Percentiles rank a stretch among this genome's conserved stretches.
Conservation (phyloP, 352 stramenopile genomes). For the Phytophthora capsici region DNA sequence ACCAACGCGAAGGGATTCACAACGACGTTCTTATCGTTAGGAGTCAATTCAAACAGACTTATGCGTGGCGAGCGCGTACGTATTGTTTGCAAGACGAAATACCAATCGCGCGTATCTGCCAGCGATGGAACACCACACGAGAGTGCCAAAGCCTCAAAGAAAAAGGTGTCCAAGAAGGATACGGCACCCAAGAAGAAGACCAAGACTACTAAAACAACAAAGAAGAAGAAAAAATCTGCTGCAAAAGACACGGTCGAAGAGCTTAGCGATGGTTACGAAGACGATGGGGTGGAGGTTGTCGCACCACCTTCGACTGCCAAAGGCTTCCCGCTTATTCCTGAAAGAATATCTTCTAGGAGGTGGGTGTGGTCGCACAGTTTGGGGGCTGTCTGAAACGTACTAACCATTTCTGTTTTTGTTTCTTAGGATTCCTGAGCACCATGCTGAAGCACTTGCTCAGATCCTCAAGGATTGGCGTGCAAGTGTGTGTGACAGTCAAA, state of each 20-base stretch:
- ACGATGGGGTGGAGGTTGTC: constrained; percentile 65
- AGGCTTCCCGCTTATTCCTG: constrained; percentile 63
- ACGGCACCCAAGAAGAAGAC: constrained; percentile 41
- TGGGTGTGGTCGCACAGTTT: constrained; percentile 29
- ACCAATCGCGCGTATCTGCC: constrained; percentile 38
- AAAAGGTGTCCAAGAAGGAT: constrained; percentile 46
- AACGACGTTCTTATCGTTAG: constrained; percentile 77
- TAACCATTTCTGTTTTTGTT: not conserved
- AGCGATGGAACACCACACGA: constrained; percentile 26
- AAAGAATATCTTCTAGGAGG: constrained; percentile 52
- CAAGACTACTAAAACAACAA: constrained; percentile 41
- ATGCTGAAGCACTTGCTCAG: constrained; percentile 78
- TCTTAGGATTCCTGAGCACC: constrained; percentile 65
- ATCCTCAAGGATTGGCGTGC: constrained; percentile 89
- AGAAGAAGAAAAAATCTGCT: constrained; percentile 45
- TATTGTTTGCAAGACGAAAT: constrained; percentile 84
- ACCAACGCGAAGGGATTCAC: constrained; percentile 85
- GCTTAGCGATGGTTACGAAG: constrained; percentile 68
- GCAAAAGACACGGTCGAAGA: constrained; percentile 56
- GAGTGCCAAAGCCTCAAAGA: constrained; percentile 31
- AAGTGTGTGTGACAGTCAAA: constrained; percentile 85
- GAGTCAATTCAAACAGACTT: constrained; percentile 59
- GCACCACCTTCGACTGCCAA: constrained; percentile 28
- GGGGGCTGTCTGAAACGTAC: not conserved
- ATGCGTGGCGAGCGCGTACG: constrained; percentile 69